Evolutionary conservation across 768 basidiomycete genomes (phyloP).

Genomic region (Melanogaster broomeanus): DNA sequence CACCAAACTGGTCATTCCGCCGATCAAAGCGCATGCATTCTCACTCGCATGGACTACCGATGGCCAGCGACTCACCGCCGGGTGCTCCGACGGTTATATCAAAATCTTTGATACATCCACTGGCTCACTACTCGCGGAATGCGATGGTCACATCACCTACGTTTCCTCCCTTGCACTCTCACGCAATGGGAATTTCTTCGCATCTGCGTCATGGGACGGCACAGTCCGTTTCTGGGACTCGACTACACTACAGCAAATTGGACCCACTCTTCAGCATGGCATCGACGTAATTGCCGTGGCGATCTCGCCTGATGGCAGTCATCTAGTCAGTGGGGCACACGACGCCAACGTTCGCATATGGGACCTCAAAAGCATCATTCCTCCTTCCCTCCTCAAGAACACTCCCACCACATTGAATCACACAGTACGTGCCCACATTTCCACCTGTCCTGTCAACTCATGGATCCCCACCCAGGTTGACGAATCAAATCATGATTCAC

Average conservation of each 20-base stretch:
- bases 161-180: slow-evolving; percentile 24
- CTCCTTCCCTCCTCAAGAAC: slow-evolving; percentile 14
- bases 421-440: no score
- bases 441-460: no score
- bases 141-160: slow-evolving; percentile 15
- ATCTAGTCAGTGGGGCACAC: slow-evolving; percentile 16
- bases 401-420: not conserved
- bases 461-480: no score
- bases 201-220: slow-evolving; percentile 30
- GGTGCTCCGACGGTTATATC: slow-evolving; percentile 17
- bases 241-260: slow-evolving; percentile 14
- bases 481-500: no score
- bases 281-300: no score
- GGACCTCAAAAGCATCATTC: slow-evolving; percentile 6
- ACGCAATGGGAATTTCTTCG: slow-evolving; percentile 18
- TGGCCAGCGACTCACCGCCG: slow-evolving; percentile 7
- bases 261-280: slow-evolving; percentile 18
- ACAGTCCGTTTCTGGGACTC: slow-evolving; percentile 30
- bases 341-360: slow-evolving; percentile 17
- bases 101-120: slow-evolving; percentile 10
- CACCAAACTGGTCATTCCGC: not conserved
- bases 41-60: not conserved
- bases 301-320: slow-evolving; percentile 13
- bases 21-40: not conserved
- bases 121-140: slow-evolving; percentile 1